These are phyloP conservation scores for Trichodelitschia bisporula DNA, from an alignment of 495 filamentous ascomycete species.

Conservation along the genomic window DNA sequence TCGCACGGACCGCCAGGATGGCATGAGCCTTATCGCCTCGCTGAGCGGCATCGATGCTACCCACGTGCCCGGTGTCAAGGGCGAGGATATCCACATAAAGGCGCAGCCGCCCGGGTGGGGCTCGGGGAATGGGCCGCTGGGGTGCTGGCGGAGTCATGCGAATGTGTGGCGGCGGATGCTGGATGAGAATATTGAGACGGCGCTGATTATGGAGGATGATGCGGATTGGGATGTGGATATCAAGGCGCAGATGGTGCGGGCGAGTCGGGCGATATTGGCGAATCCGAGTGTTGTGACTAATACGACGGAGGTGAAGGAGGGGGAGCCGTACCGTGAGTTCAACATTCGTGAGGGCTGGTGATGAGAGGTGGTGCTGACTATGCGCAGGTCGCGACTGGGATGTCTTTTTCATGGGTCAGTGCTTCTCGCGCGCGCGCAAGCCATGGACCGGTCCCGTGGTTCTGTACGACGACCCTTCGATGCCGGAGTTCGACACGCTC, in stretches of 20 bases:
- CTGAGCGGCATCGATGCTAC: conserved; percentile 15
- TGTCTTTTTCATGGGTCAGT: conserved; percentile 7
- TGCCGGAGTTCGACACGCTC: conserved; percentile 1
- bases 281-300: too few relatives aligned
- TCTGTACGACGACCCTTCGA: conserved; percentile 4
- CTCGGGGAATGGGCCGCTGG: conserved; percentile 7
- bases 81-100: conserved; percentile 12
- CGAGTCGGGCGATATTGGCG: conserved; percentile 2
- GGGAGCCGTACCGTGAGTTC: too few relatives aligned
- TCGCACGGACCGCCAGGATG: conserved; percentile 18
- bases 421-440: conserved; percentile 1
- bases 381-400: conserved; percentile 10
- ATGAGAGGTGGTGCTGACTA: too few relatives aligned
- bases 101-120: conserved; percentile 10
- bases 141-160: conserved; percentile 18
- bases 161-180: conserved; percentile 16
- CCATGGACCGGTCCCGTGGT: conserved; percentile 4
- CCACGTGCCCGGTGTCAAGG: conserved; percentile 16
- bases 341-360: too few relatives aligned
- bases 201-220: conserved; percentile 23
- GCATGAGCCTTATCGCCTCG: conserved; percentile 13
- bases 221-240: conserved; percentile 24
- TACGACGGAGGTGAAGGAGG: conserved; percentile 5
- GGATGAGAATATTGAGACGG: conserved; percentile 18
- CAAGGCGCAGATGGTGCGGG: conserved; percentile 13